Base-by-base conservation (phyloP, 352 stramenopile species). In the Plasmopara halstedii region DNA sequence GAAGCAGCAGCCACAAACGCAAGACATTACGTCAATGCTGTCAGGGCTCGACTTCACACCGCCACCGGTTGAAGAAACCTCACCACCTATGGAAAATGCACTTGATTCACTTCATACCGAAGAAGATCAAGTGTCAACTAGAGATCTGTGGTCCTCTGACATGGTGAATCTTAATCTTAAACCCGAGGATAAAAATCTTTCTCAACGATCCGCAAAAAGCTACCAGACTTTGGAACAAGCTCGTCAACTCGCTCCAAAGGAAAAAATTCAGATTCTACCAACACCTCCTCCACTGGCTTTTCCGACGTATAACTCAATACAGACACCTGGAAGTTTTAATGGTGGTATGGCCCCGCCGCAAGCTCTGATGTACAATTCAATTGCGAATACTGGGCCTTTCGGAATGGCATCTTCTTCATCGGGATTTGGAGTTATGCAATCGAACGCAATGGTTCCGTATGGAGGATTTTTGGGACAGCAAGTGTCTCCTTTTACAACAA, bases 81-180 rank as follows among this genome's bases (percentile, higher is more conserved):
- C 57, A 19, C 45, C 35, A 20, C 48, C 49, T 10, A 14, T 62
- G 32, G 54, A 47, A 36, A 18, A 43, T 26, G 49, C 46, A 21
- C 32, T 55, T 6, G 40, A 63, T 15, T 49, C 54, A 7, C 34
- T 20, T 7, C 58, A 57, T 38, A 49, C 56, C 1, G 57, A 77
- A 11, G 60, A 75, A 10, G 39, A 53, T 5, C 59, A 55, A 14
- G 32, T 54, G 2, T 20, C n/a, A 0, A 0, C 58, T 20, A 62
- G 77, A 11, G 73, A 85, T 50, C 42, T 90, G 48, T 88, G 79
- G 79, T 69, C 66, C 3, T 85, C 79, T 29, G 67, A 56, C 39
- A 88, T 90, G 56, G 75, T 88, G 18, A 74, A 88, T 31, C 47
- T 90, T 33, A 83, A 90, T 51, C 53, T 90, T 29, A 84, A 83